A percentile compares a stretch with the other conserved stretches of the same genome.
phyloP scores from a whole-genome alignment of 1,139 yeast species.

The Suhomyces chickasaworum region DNA sequence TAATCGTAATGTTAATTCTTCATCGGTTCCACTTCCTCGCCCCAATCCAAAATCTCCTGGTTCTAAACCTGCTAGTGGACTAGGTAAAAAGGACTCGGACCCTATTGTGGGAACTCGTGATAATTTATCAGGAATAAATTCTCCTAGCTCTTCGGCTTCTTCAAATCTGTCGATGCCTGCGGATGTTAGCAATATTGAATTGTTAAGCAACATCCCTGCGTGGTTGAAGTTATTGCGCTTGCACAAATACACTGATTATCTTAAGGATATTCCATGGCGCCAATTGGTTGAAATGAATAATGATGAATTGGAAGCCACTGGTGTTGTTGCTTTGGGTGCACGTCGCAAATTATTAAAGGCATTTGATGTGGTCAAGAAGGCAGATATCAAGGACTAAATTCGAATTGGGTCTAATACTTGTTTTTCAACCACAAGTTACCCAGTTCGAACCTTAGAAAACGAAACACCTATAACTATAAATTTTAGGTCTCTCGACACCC shows the following conservation, averaged over 20 bases:
- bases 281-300: conserved; percentile 75
- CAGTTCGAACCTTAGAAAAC: not conserved
- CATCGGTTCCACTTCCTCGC: conserved; percentile 38
- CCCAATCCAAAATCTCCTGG: conserved; percentile 17
- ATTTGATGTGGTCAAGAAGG: conserved; percentile 69
- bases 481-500: not conserved
- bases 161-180: conserved; percentile 50
- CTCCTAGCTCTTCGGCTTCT: conserved; percentile 14
- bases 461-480: not conserved
- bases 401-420: not conserved
- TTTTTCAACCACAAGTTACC: not conserved
- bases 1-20: conserved; percentile 40
- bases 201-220: conserved; percentile 79
- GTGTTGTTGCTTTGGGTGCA: conserved; percentile 94
- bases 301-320: conserved; percentile 67
- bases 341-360: conserved; percentile 90
- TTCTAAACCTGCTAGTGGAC: conserved; percentile 10
- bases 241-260: conserved; percentile 89
- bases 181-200: conserved; percentile 63
- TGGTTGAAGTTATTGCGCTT: conserved; percentile 89
- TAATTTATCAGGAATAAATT: conserved; percentile 20
- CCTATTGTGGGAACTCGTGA: conserved; percentile 11
- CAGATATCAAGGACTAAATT: conserved; percentile 3
- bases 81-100: conserved; percentile 12
- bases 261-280: conserved; percentile 76